A percentile compares a stretch with the other conserved stretches of the same genome.
Conservation (phyloP, 352 stramenopile species). For the Thraustochytrium sp. region DNA sequence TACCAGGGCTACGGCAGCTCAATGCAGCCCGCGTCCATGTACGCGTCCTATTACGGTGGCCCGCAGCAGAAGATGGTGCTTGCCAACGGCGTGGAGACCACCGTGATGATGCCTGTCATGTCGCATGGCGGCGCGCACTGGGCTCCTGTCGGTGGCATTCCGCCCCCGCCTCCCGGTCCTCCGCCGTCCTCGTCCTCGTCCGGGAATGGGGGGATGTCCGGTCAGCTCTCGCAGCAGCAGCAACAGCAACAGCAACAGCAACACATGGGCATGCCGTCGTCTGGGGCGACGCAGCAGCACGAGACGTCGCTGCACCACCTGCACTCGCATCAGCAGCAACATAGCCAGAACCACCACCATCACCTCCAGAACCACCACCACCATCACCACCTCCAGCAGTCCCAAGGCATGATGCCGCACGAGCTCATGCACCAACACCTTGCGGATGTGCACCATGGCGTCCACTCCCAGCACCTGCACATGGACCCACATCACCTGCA, state of each 20-base stretch:
- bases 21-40: background rate
- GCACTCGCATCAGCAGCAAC: background rate
- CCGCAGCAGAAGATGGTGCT: conserved; percentile 3
- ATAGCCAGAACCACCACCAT: background rate
- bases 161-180: background rate
- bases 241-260: too few relatives aligned
- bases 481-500: background rate
- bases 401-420: too few relatives aligned
- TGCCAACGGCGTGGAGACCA: conserved; percentile 17
- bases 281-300: too few relatives aligned
- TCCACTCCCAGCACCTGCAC: background rate
- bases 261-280: too few relatives aligned
- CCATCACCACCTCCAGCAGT: background rate
- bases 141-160: background rate
- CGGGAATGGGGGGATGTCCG: too few relatives aligned
- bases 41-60: background rate
- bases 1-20: background rate
- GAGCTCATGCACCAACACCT: too few relatives aligned
- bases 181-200: too few relatives aligned
- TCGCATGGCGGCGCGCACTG: background rate
- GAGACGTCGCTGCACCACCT: background rate
- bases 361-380: background rate
- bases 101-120: conserved; percentile 28
- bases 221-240: too few relatives aligned
- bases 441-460: background rate